Evolutionary conservation across 202 grass and related monocot genomes (phyloP).

Genomic region (Zoysia matrella): DNA sequence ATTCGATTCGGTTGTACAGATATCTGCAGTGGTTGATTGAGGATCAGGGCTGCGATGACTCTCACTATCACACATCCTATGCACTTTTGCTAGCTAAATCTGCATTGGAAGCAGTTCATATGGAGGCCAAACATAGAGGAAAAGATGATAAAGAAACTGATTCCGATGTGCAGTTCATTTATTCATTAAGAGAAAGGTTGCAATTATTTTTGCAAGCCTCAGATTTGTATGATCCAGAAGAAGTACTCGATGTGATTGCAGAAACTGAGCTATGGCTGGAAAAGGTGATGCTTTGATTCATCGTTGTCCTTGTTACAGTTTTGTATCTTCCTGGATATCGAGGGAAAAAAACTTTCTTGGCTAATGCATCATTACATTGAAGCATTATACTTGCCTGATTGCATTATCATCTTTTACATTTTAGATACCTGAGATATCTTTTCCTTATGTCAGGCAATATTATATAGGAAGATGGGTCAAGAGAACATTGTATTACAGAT

Average conservation of each 20-base stretch:
- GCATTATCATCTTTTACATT: slow-evolving; percentile 24
- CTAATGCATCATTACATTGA: neutral
- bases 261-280: slow-evolving; percentile 16
- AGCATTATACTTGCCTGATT: slow-evolving; percentile 17
- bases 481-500: slow-evolving; percentile 99
- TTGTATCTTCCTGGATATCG: slow-evolving; percentile 5
- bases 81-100: slow-evolving; percentile 81
- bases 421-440: slow-evolving; percentile 22
- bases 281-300: slow-evolving; percentile 60
- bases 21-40: slow-evolving; percentile 98
- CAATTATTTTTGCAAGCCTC: slow-evolving; percentile 98
- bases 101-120: slow-evolving; percentile 60
- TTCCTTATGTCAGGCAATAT: slow-evolving; percentile 73
- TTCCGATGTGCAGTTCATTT: slow-evolving; percentile 45
- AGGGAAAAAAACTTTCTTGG: no score
- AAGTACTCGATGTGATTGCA: no score
- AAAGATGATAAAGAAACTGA: slow-evolving; percentile 51
- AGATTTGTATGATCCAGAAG: slow-evolving; percentile 56
- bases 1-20: slow-evolving; percentile 46
- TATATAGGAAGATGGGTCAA: slow-evolving; percentile 99
- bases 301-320: slow-evolving; percentile 24
- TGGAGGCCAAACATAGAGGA: neutral
- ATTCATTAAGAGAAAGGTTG: slow-evolving; percentile 77
- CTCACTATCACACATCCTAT: slow-evolving; percentile 90
- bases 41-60: slow-evolving; percentile 82